Base-by-base conservation (phyloP, 2,329 filamentous ascomycete genomes). In the Iodosphaeria phyllophila region DNA sequence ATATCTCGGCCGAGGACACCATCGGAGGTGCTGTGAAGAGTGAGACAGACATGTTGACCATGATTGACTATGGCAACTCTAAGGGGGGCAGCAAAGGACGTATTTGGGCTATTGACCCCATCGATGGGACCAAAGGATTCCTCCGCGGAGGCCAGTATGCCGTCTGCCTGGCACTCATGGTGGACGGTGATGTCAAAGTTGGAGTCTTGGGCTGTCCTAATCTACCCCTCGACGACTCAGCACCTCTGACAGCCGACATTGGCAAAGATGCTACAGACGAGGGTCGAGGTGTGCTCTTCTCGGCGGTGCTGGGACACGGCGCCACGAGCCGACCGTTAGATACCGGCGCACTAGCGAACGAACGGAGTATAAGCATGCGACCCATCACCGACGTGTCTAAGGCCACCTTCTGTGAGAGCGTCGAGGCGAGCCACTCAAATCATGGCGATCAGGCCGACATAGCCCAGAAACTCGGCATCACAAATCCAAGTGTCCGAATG, bases 61-160 rank as follows among this genome's bases (percentile, higher is more conserved):
- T 73, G 19, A 71, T 80, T 35, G 74, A 79, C 52, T 50, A 52
- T 32, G 74, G 74, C 20, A 66, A 65, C 44, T 79, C 73, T 50
- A 52, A 64, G 29, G 82, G 82, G 31, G 82, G 82, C 15, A 49
- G 27, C 31, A 62, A 58, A 35, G 83, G 82, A 33, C 64, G 89
- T 36, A 80, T 95, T 49, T 98, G 89, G 89, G 79, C 86, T 20
- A 72, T 98, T 29, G 89, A 98, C 51, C 89, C 89, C 30, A 93
- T 98, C 33, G 89, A 98, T 50, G 89, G 89, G 36, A 98, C 89
- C 27, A 92, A 93, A 56, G 91, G 89, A 16, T 98, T 98, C 57
- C 60, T 98, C 31, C 70, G 91, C 33, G 89, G 89, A 26, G 91
- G 84, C 19, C 89, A 98, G 56, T 98, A 98, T 47, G 91, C 89